Base-by-base conservation (phyloP, 495 filamentous ascomycete genomes). In the Amniculicola lignicola region DNA sequence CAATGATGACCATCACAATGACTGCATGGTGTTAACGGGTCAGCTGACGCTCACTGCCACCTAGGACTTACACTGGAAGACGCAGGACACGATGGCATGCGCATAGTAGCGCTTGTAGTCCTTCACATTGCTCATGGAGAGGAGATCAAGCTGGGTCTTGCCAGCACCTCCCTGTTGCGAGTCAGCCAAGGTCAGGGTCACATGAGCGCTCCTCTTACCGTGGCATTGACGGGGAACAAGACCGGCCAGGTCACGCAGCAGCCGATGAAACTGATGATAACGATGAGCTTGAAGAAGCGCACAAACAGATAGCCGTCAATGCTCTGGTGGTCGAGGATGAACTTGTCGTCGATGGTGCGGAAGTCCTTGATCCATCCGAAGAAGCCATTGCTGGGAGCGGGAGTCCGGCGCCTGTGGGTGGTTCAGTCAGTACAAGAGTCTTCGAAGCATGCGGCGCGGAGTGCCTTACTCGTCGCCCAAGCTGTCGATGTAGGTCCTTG, bases 1-100 rank as follows among this genome's bases (percentile, higher is more conserved):
- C 87, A 56, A 98, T 83, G 69, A 91, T 83, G 67, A 86, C 87
- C 73, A 96, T 86, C 62, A 98, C 75, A 63, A 96, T 93, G 40
- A 81, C 77, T 80, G 22, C 21, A 4, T 2, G 7, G 27, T 3
- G 19, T 53, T 3, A 29, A 24, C 22, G 28, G 14, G n/a, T 28
- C 24, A n/a, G 11, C 37, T 11, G 15, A 27, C n/a, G 18, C 36
- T 12, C 10, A 16, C 9, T 35, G 29, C 29, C 10, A 7, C 11
- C 6, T 5, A 2, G 16, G 4, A 50, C 76, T 56, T 68, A 77
- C 77, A 81, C 54, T 91, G 83, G 68, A 90, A 96, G 52, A 61
- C 40, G 21, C 22, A 88, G 70, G 82, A 86, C 89, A 25, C 78
- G 77, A 55, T 86, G 25, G 75, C 77, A 64, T 94, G 89, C 1